A percentile compares a stretch with the other conserved stretches of the same genome.
Evolutionary conservation across 2,329 filamentous ascomycete species (phyloP).

Genomic region (Pseudocercospora eumusae): DNA sequence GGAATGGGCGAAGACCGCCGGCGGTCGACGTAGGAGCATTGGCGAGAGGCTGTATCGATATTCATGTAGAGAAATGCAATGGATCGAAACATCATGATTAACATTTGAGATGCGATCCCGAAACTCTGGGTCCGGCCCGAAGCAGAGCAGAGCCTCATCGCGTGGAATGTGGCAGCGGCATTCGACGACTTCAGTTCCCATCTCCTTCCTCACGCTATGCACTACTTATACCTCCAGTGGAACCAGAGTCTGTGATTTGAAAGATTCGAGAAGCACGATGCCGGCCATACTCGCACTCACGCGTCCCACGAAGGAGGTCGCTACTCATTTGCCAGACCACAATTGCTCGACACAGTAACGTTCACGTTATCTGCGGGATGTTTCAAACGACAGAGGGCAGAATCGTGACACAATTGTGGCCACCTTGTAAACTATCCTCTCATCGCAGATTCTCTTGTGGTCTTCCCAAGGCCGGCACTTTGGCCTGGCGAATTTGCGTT

Average conservation of each 20-base stretch:
- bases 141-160: constrained; percentile 3
- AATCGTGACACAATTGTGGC: too few relatives aligned
- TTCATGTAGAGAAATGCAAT: not conserved
- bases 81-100: constrained; percentile 2
- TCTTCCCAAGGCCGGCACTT: too few relatives aligned
- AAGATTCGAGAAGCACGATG: not conserved
- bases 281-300: not conserved
- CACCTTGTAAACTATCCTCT: too few relatives aligned
- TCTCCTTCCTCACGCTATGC: not conserved
- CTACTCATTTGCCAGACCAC: too few relatives aligned
- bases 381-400: too few relatives aligned
- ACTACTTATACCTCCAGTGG: not conserved
- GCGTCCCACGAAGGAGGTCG: too few relatives aligned
- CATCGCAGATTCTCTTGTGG: too few relatives aligned
- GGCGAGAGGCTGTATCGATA: not conserved
- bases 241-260: not conserved
- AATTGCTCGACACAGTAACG: too few relatives aligned
- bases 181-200: not conserved
- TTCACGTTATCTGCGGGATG: too few relatives aligned
- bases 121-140: constrained; percentile 2
- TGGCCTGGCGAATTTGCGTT: too few relatives aligned
- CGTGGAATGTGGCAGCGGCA: not conserved
- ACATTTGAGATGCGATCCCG: constrained; percentile 2
- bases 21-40: constrained; percentile 21
- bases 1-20: constrained; percentile 9